phyloP scores from a whole-genome alignment of 2,329 filamentous ascomycete species.

The Colletotrichum noveboracense region DNA sequence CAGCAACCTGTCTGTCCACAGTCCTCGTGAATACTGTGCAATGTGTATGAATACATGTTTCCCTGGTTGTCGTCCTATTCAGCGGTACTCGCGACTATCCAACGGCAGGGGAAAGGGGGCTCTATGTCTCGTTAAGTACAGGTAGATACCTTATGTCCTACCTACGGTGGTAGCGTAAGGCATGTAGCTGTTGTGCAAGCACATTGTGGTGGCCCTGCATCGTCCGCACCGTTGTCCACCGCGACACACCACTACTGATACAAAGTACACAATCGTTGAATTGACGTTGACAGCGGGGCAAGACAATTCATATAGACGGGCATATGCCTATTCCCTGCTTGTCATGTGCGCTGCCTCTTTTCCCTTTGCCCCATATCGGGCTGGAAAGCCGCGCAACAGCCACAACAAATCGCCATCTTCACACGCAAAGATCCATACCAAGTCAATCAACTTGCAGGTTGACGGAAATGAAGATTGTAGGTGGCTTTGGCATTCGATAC shows the following conservation, averaged over 20 bases:
- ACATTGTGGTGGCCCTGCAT: not conserved
- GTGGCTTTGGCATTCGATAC: not conserved
- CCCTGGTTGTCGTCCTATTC: not conserved
- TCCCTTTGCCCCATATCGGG: not conserved
- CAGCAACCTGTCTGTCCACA: not conserved
- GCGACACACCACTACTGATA: not conserved
- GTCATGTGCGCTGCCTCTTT: not conserved
- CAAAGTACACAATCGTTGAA: not conserved
- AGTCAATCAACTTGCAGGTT: not conserved
- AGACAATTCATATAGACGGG: not conserved
- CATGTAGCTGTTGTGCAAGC: not conserved
- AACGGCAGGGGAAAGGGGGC: not conserved
- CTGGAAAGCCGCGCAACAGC: not conserved
- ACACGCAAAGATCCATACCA: not conserved
- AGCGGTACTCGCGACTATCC: not conserved
- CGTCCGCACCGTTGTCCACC: not conserved
- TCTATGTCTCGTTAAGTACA: not conserved
- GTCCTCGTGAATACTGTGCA: not conserved
- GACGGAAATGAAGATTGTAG: not conserved
- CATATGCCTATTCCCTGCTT: not conserved
- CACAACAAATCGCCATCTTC: not conserved
- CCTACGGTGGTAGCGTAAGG: not conserved
- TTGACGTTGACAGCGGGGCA: conserved; percentile 6
- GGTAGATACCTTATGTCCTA: not conserved
- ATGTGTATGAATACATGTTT: not conserved